Conservation (phyloP, 2,329 filamentous ascomycete genomes). For the Aspergillus fumigatus region DNA sequence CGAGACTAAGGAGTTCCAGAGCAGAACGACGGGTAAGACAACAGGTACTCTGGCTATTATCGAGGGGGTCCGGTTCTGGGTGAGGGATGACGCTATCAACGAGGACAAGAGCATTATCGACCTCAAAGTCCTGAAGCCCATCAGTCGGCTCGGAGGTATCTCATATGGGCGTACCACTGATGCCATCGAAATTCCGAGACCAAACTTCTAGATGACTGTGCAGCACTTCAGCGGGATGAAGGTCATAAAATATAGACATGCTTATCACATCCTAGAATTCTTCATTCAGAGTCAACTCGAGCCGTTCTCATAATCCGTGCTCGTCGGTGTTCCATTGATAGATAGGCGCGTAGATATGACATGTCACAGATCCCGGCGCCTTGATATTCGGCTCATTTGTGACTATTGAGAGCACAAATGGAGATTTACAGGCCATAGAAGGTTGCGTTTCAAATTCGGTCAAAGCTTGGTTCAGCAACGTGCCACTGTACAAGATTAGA, state of each 20-base stretch:
- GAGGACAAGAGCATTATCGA: slow-evolving; percentile 70
- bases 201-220: slow-evolving; percentile 16
- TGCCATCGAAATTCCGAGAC: slow-evolving; percentile 61
- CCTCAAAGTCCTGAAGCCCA: slow-evolving; percentile 68
- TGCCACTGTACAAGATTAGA: not conserved
- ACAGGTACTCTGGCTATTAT: slow-evolving; percentile 70
- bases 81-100: slow-evolving; percentile 80
- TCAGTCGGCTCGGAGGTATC: slow-evolving; percentile 79
- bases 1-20: slow-evolving; percentile 71
- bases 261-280: not conserved
- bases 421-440: not conserved
- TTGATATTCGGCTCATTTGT: not conserved
- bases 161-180: slow-evolving; percentile 70
- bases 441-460: not conserved
- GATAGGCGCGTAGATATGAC: not conserved
- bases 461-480: not conserved
- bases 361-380: too few relatives aligned
- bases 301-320: not conserved
- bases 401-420: not conserved
- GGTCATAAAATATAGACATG: not conserved
- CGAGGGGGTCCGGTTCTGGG: slow-evolving; percentile 86
- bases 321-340: not conserved
- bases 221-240: not conserved
- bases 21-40: slow-evolving; percentile 64
- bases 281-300: not conserved